Conservation (phyloP, 2,329 filamentous ascomycete species). For the Fusarium coffeatum region DNA sequence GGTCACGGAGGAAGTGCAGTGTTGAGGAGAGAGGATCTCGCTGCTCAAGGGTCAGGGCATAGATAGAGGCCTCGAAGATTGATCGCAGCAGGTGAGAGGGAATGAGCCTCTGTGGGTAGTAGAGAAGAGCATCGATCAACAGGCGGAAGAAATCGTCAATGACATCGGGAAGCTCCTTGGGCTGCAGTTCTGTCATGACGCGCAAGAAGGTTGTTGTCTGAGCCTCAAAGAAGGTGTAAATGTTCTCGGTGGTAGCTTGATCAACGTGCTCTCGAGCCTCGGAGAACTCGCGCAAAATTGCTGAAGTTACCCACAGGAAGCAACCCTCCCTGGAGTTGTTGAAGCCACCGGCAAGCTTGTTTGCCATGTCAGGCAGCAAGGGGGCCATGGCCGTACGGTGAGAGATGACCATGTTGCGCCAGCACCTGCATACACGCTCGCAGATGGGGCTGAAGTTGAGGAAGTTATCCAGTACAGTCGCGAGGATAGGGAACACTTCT, state of each 20-base stretch:
- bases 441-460: constrained; percentile 87
- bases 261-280: constrained; percentile 89
- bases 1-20: constrained; percentile 90
- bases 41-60: constrained; percentile 88
- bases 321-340: constrained; percentile 88
- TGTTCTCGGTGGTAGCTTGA: constrained; percentile 81
- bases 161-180: constrained; percentile 79
- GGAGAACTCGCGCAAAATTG: constrained; percentile 94
- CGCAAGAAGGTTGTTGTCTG: constrained; percentile 91
- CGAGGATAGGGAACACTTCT: constrained; percentile 89
- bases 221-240: constrained; percentile 94
- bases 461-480: constrained; percentile 89
- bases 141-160: constrained; percentile 98
- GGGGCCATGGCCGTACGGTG: constrained; percentile 91
- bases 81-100: constrained; percentile 81
- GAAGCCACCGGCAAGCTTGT: constrained; percentile 89
- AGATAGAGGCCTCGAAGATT: constrained; percentile 88
- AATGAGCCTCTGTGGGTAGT: constrained; percentile 88
- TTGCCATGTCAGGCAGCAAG: constrained; percentile 84
- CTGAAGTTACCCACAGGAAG: constrained; percentile 98
- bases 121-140: constrained; percentile 89
- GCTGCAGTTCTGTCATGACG: constrained; percentile 85
- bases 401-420: constrained; percentile 96
- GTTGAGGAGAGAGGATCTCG: constrained; percentile 91
- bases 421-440: constrained; percentile 93